These are phyloP conservation scores for Candida wancherniae DNA, from an alignment of 805 yeast species.

Conservation along the genomic window DNA sequence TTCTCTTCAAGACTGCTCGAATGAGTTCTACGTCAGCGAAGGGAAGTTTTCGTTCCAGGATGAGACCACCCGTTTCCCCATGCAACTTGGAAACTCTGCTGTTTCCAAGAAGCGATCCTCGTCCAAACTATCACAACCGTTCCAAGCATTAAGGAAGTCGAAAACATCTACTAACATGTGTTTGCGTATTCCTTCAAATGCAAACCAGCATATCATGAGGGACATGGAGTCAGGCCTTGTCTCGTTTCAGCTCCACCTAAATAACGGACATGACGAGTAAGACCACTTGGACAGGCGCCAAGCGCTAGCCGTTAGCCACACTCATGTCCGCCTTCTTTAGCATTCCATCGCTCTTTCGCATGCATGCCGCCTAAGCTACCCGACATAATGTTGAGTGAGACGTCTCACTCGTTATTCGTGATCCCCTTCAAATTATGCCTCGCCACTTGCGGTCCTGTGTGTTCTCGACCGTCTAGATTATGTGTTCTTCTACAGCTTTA, in stretches of 20 bases:
- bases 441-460: too few species aligned
- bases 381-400: too few species aligned
- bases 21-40: slow-evolving; percentile 14
- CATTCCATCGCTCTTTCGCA: too few species aligned
- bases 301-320: too few species aligned
- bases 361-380: too few species aligned
- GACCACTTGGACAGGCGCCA: too few species aligned
- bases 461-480: too few species aligned
- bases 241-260: slow-evolving; percentile 21
- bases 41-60: slow-evolving; percentile 14
- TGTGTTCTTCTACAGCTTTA: too few species aligned
- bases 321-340: too few species aligned
- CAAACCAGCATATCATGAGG: slow-evolving; percentile 15
- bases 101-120: slow-evolving; percentile 7
- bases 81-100: slow-evolving; percentile 7
- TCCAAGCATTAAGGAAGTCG: slow-evolving; percentile 7
- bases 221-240: slow-evolving; percentile 28
- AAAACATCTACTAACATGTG: slow-evolving; percentile 11
- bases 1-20: slow-evolving; percentile 15
- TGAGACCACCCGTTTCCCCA: slow-evolving; percentile 14
- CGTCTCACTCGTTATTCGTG: too few species aligned
- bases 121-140: slow-evolving; percentile 5
- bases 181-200: slow-evolving; percentile 2
- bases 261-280: too few species aligned
- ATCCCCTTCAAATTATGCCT: too few species aligned